Evolutionary conservation across 179 eudicot genomes (phyloP).

Genomic region (Amaranthus tricolor): DNA sequence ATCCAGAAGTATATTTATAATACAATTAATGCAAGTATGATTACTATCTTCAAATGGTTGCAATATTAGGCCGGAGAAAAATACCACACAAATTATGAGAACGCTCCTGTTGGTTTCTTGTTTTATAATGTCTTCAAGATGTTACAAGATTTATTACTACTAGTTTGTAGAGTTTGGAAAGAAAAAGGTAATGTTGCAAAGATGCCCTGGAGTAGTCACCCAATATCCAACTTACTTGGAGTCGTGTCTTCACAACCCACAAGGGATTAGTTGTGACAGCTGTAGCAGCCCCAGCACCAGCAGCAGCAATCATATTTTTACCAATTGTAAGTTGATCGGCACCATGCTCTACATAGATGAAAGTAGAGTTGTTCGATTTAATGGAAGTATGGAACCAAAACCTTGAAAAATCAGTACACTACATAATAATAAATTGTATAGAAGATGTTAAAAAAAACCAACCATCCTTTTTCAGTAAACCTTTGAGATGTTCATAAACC

Average conservation of each 20-base stretch:
- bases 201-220: not conserved
- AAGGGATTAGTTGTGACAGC: slow-evolving; percentile 80
- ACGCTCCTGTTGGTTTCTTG: not conserved
- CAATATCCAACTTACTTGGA: slow-evolving; percentile 69
- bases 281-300: slow-evolving; percentile 95
- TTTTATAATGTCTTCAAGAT: not conserved
- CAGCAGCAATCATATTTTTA: slow-evolving; percentile 88
- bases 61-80: too few relatives aligned
- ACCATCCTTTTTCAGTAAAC: slow-evolving; percentile 60
- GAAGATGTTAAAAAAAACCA: slow-evolving; percentile 20
- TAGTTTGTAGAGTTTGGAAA: not conserved
- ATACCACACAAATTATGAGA: not conserved
- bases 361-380: not conserved
- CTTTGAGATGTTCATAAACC: slow-evolving; percentile 79
- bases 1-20: too few relatives aligned
- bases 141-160: not conserved
- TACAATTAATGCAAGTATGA: too few relatives aligned
- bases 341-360: slow-evolving; percentile 42
- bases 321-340: slow-evolving; percentile 65
- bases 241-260: slow-evolving; percentile 99
- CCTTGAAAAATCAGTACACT: slow-evolving; percentile 5
- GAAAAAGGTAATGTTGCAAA: not conserved
- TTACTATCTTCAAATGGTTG: too few relatives aligned
- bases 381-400: slow-evolving; percentile 11
- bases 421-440: slow-evolving; percentile 9